Conservation (phyloP, 1,284 basidiomycete genomes). For the Ceratobasidium theobromae region DNA sequence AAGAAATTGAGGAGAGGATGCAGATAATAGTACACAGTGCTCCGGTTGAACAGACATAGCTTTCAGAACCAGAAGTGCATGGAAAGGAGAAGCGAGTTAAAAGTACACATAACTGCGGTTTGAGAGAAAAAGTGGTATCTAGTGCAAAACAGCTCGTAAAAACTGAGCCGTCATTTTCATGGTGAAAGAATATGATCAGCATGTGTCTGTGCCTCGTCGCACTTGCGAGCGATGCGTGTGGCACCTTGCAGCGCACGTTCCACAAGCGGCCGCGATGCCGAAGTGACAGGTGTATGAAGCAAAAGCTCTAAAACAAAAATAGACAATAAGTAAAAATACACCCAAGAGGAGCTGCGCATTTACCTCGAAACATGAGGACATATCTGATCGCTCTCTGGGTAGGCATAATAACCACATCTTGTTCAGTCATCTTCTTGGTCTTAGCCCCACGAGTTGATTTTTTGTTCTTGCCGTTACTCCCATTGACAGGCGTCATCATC, state of each 20-base stretch:
- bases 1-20: not conserved
- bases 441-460: not conserved
- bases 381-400: constrained; percentile 70
- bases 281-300: constrained; percentile 48
- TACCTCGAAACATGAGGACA: constrained; percentile 65
- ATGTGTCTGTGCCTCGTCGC: constrained; percentile 64
- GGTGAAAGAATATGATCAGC: constrained; percentile 41
- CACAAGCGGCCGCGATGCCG: constrained; percentile 52
- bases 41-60: constrained; percentile 10
- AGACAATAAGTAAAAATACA: constrained; percentile 1
- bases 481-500: constrained; percentile 8
- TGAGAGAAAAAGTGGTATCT: constrained; percentile 14
- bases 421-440: constrained; percentile 40
- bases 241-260: constrained; percentile 62
- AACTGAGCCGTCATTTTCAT: constrained; percentile 8
- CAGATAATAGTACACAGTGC: constrained; percentile 27
- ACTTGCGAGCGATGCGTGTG: constrained; percentile 59
- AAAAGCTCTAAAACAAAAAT: constrained; percentile 47
- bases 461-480: not conserved
- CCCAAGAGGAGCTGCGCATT: constrained; percentile 37
- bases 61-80: constrained; percentile 14
- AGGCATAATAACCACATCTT: constrained; percentile 68
- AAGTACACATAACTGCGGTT: constrained; percentile 16
- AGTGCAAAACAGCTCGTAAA: not conserved
- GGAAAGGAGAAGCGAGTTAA: constrained; percentile 14